Base-by-base conservation (phyloP, 2,329 filamentous ascomycete genomes). In the Botrytis sinoallii region DNA sequence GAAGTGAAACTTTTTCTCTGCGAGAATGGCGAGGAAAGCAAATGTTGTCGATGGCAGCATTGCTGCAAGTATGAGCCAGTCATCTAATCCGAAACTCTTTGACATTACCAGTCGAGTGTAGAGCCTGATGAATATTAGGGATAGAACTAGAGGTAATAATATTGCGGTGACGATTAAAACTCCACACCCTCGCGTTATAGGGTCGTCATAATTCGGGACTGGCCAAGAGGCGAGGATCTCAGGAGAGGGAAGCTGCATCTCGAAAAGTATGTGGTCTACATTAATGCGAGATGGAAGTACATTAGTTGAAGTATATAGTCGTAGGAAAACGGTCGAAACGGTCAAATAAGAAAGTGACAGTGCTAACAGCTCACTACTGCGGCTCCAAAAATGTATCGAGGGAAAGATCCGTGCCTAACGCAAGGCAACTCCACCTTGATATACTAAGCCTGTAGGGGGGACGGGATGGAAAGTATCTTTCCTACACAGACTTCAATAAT, bases 91-190 rank as follows among this genome's bases (percentile, higher is more conserved):
- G 44, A 83, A 80, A 38, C 83, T 86, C 75, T 81, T 84, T 16
- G 84, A 84, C 40, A 87, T 82, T 18, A 78, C 78, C 4, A 85
- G 46, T n/a, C 86, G 82, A 22, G 85, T 85, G 78, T 84, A 87
- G 63, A 87, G 79, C 29, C 86, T 83, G 46, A 85, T 81, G 22
- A 77, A 70, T 67, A 85, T 83, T 1, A 85, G 78, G 1, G 84
- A 38, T 14, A 84, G 79, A 1, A 83, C 82, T 3, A 86, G 55
- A 8, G 76, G 76, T 25, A 84, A 78, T 38, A 85, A 79, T 4
- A 85, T 74, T 3, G 84, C 76, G 46, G 84, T 82, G 7, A 84
- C 78, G n/a, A 85, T 80, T n/a, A 86, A 79, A 29, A 84, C 82
- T 42, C 78, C 82, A 77, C 83, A 81, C 12, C 84, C 84, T 74